Conservation (phyloP, 805 yeast species). For the Nakazawaea holstii region DNA sequence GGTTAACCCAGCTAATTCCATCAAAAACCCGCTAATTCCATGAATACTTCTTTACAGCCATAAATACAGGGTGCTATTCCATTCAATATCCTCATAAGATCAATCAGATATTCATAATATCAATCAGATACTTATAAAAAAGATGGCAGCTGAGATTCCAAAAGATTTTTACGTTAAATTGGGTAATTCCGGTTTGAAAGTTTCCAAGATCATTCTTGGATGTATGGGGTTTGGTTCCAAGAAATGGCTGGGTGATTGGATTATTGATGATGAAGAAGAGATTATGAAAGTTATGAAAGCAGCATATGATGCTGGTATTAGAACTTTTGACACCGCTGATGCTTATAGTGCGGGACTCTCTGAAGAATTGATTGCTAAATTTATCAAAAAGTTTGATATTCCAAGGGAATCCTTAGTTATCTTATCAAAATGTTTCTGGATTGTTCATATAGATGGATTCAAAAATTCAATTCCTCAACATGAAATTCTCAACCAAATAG, state of each 20-base stretch:
- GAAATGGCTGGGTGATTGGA: constrained; percentile 37
- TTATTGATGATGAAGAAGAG: constrained; percentile 39
- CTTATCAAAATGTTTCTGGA: constrained; percentile 19
- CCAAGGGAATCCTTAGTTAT: constrained; percentile 24
- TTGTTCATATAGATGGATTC: constrained; percentile 12
- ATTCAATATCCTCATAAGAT: no score
- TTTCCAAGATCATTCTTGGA: constrained; percentile 32
- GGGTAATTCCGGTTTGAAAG: constrained; percentile 34
- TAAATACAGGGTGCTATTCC: no score
- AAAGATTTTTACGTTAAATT: constrained; percentile 7
- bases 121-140: no score
- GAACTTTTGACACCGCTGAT: constrained; percentile 41
- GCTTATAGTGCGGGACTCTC: constrained; percentile 22
- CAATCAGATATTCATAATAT: no score
- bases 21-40: no score
- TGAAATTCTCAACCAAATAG: constrained; percentile 26
- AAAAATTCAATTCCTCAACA: background rate
- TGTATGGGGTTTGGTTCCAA: constrained; percentile 31
- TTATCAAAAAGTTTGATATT: constrained; percentile 21
- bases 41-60: no score
- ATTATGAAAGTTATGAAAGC: constrained; percentile 36
- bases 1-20: no score
- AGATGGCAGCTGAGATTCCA: background rate
- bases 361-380: constrained; percentile 23
- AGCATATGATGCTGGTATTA: constrained; percentile 38